Evolutionary conservation across 169 alveolate genomes (phyloP).

Genomic region (Plasmodium relictum): DNA sequence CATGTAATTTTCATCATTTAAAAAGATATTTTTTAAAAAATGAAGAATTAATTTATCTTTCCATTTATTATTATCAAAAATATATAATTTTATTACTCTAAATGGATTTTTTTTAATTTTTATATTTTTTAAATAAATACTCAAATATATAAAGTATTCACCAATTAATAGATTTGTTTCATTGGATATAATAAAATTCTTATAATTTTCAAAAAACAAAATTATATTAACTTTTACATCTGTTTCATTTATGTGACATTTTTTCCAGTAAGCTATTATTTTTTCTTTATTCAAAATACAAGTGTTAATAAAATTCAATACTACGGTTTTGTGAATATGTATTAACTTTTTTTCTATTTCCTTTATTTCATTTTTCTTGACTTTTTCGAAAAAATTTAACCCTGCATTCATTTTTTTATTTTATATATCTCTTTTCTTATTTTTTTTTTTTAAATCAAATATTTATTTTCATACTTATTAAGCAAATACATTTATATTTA

Average conservation of each 20-base stretch:
- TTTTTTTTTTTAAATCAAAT: neutral
- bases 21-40: slow-evolving; percentile 66
- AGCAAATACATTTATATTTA: no score
- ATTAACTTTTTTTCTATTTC: slow-evolving; percentile 51
- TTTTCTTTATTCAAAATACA: slow-evolving; percentile 27
- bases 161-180: slow-evolving; percentile 72
- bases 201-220: slow-evolving; percentile 57
- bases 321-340: slow-evolving; percentile 64
- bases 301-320: slow-evolving; percentile 9
- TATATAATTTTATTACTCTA: slow-evolving; percentile 35
- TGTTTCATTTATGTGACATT: slow-evolving; percentile 57
- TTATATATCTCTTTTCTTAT: neutral
- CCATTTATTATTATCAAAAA: slow-evolving; percentile 69
- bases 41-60: slow-evolving; percentile 52
- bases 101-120: slow-evolving; percentile 58
- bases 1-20: slow-evolving; percentile 15
- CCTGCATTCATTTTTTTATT: slow-evolving; percentile 29
- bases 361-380: slow-evolving; percentile 42
- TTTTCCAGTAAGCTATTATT: slow-evolving; percentile 58
- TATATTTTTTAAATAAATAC: slow-evolving; percentile 42
- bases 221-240: slow-evolving; percentile 46
- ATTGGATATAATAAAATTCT: slow-evolving; percentile 47
- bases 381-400: slow-evolving; percentile 57
- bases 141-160: slow-evolving; percentile 70
- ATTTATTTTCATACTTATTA: neutral